Evolutionary conservation across 306 rosid species (phyloP).

Genomic region (Adenanthera pavonina): DNA sequence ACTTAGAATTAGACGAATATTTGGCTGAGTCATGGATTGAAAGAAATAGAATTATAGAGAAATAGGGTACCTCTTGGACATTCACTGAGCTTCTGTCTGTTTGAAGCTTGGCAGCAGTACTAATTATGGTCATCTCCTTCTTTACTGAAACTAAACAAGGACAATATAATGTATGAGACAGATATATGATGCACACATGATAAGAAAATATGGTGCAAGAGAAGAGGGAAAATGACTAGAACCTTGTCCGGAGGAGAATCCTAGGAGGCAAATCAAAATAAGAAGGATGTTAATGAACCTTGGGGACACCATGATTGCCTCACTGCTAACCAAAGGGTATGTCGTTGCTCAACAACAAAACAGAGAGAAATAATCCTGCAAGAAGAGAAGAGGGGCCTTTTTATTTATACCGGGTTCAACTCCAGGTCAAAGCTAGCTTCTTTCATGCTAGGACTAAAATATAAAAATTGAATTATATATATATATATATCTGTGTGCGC

Average conservation of each 20-base stretch:
- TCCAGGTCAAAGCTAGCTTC: constrained; percentile 49
- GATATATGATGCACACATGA: neutral
- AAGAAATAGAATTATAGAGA: neutral
- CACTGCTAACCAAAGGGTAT: neutral
- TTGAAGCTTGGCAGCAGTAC: constrained; percentile 1
- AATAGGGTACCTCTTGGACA: constrained; percentile 37
- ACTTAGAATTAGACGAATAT: neutral
- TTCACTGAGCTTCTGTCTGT: constrained; percentile 22
- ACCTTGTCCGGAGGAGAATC: constrained; percentile 50
- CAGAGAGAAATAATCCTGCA: neutral
- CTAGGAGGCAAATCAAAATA: constrained; percentile 41
- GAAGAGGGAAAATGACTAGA: neutral
- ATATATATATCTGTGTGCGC: neutral
- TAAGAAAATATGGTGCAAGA: neutral
- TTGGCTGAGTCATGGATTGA: neutral
- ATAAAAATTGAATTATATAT: no score
- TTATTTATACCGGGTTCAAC: constrained; percentile 37
- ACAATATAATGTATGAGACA: neutral
- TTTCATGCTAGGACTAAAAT: no score
- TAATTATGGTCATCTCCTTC: constrained; percentile 17
- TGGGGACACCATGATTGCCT: constrained; percentile 47
- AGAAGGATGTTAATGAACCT: constrained; percentile 43
- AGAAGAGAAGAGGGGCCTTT: constrained; percentile 27
- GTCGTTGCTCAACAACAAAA: constrained; percentile 25
- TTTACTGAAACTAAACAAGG: constrained; percentile 24